Evolutionary conservation across 73 alveolate genomes (phyloP), one percentile per base, ranked within the genome.

Genomic region (Paramecium sexaurelia): DNA sequence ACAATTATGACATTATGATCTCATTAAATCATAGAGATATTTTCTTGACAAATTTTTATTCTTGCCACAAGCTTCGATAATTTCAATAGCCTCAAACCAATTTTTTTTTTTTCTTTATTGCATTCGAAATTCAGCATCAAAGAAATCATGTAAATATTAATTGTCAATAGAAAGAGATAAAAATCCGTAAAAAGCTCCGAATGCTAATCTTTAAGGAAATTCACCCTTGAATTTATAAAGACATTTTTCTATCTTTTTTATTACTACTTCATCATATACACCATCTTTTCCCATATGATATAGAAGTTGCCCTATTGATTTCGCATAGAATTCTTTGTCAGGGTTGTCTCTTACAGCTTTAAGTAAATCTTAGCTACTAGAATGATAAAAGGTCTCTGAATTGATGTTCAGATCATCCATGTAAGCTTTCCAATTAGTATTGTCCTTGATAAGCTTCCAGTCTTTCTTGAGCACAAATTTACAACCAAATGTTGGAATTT

Each of bases 201-300:
- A 78, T n/a, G 90, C 90, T 33, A 78, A 40, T 41, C 90, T 37
- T 40, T 19, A 29, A 1, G 75, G 43, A 22, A 78, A 78, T 40
- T 78, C 90, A 40, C 43, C 45, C 71, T 78, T 78, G 20, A 78
- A 78, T 78, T 78, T 78, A 11, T 78, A 78, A 24, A 78, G 73
- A 40, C 55, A 41, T 45, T 78, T 78, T 33, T 78, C 90, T 36
- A 78, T 45, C 55, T 45, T 78, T 43, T 78, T 78, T n/a, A 78
- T 24, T 0, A 78, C 73, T 5, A 11, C 41, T 13, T 78, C 71
- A 78, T 78, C 90, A 11, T 43, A 9, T 41, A 41, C n/a, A 3
- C 73, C 73, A 24, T 26, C 71, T 22, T 78, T 78, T 22, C 90
- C 90, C 90, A 78, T 78, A 41, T 78, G 29, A 43, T 78, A 78